A percentile compares a stretch with the other conserved stretches of the same genome.
Evolutionary conservation across 176 grass and related monocot genomes (phyloP).

Genomic region (Carex littledalei): DNA sequence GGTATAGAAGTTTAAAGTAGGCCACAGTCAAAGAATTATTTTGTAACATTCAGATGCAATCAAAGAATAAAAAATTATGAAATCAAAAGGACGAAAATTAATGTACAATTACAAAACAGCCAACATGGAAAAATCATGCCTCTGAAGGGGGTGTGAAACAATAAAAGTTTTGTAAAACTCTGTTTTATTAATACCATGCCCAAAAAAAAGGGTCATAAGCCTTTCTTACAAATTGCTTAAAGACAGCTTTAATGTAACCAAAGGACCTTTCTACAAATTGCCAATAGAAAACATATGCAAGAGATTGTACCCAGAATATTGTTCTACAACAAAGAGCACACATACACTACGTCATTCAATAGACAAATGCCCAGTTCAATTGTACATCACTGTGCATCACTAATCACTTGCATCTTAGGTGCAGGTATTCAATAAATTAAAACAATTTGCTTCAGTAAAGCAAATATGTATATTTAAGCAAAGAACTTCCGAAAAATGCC

Average conservation of each 20-base stretch:
- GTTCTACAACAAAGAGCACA: neutral
- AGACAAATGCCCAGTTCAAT: neutral
- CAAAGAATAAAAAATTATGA: neutral
- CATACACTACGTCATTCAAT: neutral
- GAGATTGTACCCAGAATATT: neutral
- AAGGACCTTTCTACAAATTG: neutral
- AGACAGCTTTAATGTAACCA: neutral
- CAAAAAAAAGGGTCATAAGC: no score
- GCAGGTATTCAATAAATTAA: neutral
- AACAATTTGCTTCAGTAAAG: neutral
- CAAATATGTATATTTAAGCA: neutral
- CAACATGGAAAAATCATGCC: neutral
- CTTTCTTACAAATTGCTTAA: neutral
- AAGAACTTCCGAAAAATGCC: neutral
- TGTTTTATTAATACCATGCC: neutral
- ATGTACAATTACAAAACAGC: neutral
- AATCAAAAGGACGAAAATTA: neutral
- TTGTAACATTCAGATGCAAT: neutral
- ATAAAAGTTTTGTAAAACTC: neutral
- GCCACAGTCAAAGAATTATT: neutral
- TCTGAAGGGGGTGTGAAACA: neutral
- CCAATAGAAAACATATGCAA: neutral
- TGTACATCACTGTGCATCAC: no score
- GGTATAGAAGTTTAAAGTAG: neutral
- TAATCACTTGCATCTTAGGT: neutral